Base-by-base conservation (phyloP, 257 asterid genomes). In the Gardenia jasminoides region DNA sequence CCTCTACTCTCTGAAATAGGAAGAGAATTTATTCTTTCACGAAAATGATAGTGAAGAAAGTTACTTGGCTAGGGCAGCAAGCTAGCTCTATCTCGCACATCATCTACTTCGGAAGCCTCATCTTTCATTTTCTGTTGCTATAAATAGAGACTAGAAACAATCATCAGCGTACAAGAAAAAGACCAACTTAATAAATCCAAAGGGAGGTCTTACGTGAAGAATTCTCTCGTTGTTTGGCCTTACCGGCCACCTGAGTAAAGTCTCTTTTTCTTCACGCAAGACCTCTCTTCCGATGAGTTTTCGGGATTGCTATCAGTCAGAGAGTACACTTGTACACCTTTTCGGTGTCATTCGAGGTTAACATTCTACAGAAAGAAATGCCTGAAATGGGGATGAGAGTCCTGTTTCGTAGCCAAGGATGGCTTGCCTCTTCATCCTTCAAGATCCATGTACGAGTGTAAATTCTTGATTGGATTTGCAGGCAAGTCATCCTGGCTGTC, bases 401-500 rank as follows among this genome's bases (percentile, higher is more conserved):
- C 75, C 7, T n/a, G 73, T 67, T 43, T 66, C 50, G 43, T 66
- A 52, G 83, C 83, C 83, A 80, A 72, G 83, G 62, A 80, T 80
- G 83, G 31, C 76, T 74, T 74, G 79, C 79, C 83, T 80, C 56
- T 50, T 20, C 36, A 70, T 44, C 50, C 47, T 77, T 31, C 67
- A 48, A 72, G 28, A n/a, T 46, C 2, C 26, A 36, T 64, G 17
- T 39, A 26, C 2, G 10, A n/a, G 19, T 44, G 52, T 12, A 30
- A 72, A 33, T 30, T 33, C 12, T 69, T 33, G n/a, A 33, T 9
- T 73, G 61, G 79, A 65, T 73, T 20, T 8, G 41, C 39, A 52
- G 36, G 83, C 83, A 7, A 10, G 79, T 4, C 61, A 7, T 50
- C 28, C 76, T 20, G 26, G 48, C 52, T 31, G 10, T 0, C 39